Base-by-base conservation (phyloP, 2,329 filamentous ascomycete genomes). In the Aaosphaeria pasadenensis region DNA sequence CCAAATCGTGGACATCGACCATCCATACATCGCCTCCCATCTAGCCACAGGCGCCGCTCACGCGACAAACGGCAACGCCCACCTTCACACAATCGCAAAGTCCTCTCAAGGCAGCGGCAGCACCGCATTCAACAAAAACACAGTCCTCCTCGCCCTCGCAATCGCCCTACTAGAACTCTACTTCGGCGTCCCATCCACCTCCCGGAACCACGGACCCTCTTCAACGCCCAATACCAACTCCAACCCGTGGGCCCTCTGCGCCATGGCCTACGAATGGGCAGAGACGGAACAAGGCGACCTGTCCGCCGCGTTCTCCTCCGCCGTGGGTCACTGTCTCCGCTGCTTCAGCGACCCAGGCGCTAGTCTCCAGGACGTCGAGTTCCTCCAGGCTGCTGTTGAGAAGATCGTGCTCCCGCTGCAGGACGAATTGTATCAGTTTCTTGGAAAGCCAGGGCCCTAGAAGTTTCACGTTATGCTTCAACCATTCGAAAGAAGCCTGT, bases 331-430 rank as follows among this genome's bases (percentile, higher is more conserved):
- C 43, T 71, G 66, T 43, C 55, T 70, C 13, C 55, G 59, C 28
- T 67, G 63, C 40, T 70, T 68, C 42, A 59, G 57, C 38, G 65
- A 69, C 24, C 66, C 67, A 30, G 59, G 58, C 6, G 58, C 60
- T 28, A 69, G 57, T 39, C 51, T 71, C 28, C 60, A 68, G 30
- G 64, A 70, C 43, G 36, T 60, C 2, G 62, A 64, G 2, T 70
- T 69, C 32, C 51, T 71, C 3, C 66, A 70, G 46, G 60, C 67
- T 30, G 66, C 67, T 2, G 65, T 69, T 0, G 66, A 70, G 46
- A 58, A 64, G 30, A 70, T 71, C 30, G 62, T 71, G 7, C 43
- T 70, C 39, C 67, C 68, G 4, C 45, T 71, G 35, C 67, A 70
- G 39, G 66, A 71, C 30, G 68, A 70, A 46, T 49, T 70, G 6